Evolutionary conservation across 2,329 filamentous ascomycete genomes (phyloP), one percentile per base, ranked within the genome.

Genomic region (Fusarium haematococcum): DNA sequence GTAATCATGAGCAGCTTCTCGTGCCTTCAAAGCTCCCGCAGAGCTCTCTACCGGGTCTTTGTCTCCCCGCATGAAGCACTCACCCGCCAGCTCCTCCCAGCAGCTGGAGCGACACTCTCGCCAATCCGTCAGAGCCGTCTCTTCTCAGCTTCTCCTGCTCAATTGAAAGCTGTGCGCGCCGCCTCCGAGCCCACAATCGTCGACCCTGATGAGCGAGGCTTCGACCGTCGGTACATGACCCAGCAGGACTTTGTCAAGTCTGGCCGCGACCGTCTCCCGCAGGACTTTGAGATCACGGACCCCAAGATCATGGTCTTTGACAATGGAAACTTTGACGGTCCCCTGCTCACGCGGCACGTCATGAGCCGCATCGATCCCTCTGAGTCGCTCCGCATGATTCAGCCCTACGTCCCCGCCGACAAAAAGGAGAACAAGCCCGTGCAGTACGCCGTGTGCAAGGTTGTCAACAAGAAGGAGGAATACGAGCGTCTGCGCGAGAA

Each of bases 381-480:
- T 39, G 81, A 82, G 43, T 83, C 83, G 41, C 83, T 88, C 37
- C 84, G 85, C 64, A 84, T 86, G 80, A 70, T 86, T 6, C 79
- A 80, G 57, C 77, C 85, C 41, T 86, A 85, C 68, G 70, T 79
- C 4, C 80, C 81, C 10, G 80, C 78, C 6, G 76, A 81, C 35
- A 67, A 79, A 18, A 77, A 78, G 50, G 72, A 74, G 9, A 65
- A 71, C 62, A 69, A 67, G 54, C 65, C 70, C 18, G 70, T 70
- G 7, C 72, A 75, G 59, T 84, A 79, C 64, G 91, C 94, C 2
- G 87, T 95, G 37, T 97, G 94, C 87, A 92, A 91, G 76, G 85
- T 97, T 54, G 80, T 94, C 33, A 87, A 91, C 80, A 91, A 91
- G 76, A 81, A 83, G 54, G 88, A 85, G 1, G 83, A 88, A 63